Percentiles rank a stretch among this genome's conserved stretches.
Evolutionary conservation across 495 filamentous ascomycete genomes (phyloP).

Genomic region (Sordaria brevicollis): DNA sequence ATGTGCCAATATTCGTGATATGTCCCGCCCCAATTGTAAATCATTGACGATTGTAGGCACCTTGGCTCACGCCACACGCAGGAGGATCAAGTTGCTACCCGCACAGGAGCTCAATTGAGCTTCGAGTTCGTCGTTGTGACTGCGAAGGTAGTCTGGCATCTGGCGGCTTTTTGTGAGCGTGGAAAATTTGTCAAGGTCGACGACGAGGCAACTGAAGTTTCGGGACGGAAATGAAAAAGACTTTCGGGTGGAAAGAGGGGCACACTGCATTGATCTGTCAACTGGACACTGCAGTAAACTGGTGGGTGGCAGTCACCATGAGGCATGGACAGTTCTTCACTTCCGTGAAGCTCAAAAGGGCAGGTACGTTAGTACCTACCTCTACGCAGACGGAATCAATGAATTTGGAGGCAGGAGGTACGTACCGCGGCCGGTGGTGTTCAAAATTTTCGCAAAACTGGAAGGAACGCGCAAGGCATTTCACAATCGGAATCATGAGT

Average conservation of each 20-base stretch:
- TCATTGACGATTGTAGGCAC: not conserved
- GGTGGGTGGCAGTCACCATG: not conserved
- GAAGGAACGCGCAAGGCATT: not conserved
- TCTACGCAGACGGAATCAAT: not conserved
- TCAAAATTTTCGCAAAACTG: not conserved
- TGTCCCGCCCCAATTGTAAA: not conserved
- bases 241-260: not conserved
- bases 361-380: not conserved
- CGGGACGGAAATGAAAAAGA: not conserved
- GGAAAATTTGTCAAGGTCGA: not conserved
- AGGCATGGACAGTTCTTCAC: not conserved
- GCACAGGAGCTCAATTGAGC: not conserved
- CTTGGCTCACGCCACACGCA: not conserved
- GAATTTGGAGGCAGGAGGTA: not conserved
- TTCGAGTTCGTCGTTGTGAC: not conserved
- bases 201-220: not conserved
- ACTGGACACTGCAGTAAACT: not conserved
- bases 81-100: not conserved
- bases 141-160: not conserved
- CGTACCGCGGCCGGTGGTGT: not conserved
- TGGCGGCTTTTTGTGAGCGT: no score
- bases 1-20: not conserved
- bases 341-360: not conserved
- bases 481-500: not conserved
- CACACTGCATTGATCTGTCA: not conserved